Evolutionary conservation across 805 yeast species (phyloP), one percentile per base, ranked within the genome.

Genomic region (Metschnikowia sp.): DNA sequence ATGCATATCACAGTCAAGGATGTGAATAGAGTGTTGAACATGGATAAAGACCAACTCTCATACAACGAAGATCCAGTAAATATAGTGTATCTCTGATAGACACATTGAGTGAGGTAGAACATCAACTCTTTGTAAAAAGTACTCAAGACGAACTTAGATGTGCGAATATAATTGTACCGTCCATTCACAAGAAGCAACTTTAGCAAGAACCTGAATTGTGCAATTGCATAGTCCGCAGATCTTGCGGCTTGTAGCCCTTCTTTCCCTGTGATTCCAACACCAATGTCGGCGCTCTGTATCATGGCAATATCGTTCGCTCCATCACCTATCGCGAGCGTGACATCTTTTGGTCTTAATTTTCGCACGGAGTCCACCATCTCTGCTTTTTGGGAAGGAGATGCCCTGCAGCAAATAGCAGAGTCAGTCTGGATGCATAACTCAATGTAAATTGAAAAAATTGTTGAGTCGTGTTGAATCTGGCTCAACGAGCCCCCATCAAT

Each of bases 231-330:
- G 66, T 94, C 99, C 0, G 97, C 84, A 0, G 96, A 78, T 57
- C 99, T 75, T 0, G 99, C 96, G 0, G 99, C 99, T 61, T 94
- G 99, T 37, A 94, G 70, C 1, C 99, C 99, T 68, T 94, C 99
- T 57, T 86, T 87, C 33, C 99, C 99, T 1, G 98, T 91, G 44
- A 94, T 94, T 29, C 99, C 99, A 52, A 94, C 81, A 29, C 99
- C 99, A 47, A 94, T 89, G 66, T 94, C 98, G 0, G 99, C 99
- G 60, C 95, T 86, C 69, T 94, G 97, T 52, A 94, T 94, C 99
- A 94, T 94, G 1, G 99, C 98, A 62, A 94, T 91, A 66, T 94
- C 99, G 63, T 94, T 94, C 2, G 99, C 99, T 54, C 99, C 99
- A 69, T 94, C 99, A 8, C 99, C 99, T 62, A 94, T 87, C 0